Percentiles rank a stretch among this genome's conserved stretches.
phyloP scores from a whole-genome alignment of 768 basidiomycete species.

The Boletus pseudopeckii region DNA sequence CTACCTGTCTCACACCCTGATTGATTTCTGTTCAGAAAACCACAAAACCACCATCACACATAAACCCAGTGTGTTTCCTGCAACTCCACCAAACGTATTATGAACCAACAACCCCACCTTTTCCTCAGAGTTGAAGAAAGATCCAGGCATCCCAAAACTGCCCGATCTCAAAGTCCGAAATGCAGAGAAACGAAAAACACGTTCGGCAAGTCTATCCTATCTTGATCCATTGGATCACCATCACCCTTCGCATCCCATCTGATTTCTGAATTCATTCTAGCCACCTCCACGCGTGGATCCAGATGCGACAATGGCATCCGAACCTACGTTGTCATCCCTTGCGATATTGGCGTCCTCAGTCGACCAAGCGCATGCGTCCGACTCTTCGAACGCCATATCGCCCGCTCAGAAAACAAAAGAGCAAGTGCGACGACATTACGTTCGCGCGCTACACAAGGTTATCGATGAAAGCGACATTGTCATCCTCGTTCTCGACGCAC shows the following conservation, averaged over 20 bases:
- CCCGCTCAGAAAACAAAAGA: slow-evolving; percentile 54
- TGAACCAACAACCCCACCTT: not conserved
- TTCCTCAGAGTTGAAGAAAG: slow-evolving; percentile 73
- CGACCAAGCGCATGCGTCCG: not conserved
- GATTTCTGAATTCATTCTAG: slow-evolving; percentile 6
- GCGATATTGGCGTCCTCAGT: slow-evolving; percentile 46
- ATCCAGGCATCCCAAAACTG: slow-evolving; percentile 83
- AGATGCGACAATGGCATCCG: slow-evolving; percentile 67
- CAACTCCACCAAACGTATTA: not conserved
- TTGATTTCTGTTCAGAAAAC: slow-evolving; percentile 15
- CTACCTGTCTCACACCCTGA: not conserved
- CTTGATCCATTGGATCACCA: not conserved
- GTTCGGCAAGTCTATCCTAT: slow-evolving; percentile 33
- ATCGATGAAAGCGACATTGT: slow-evolving; percentile 92
- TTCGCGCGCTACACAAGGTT: slow-evolving; percentile 84
- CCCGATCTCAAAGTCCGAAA: slow-evolving; percentile 65
- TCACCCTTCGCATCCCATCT: not conserved
- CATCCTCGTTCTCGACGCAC: slow-evolving; percentile 85
- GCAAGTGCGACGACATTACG: slow-evolving; percentile 67
- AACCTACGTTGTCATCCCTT: slow-evolving; percentile 63
- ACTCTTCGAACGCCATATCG: slow-evolving; percentile 31
- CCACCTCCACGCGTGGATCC: slow-evolving; percentile 37
- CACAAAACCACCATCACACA: slow-evolving; percentile 24
- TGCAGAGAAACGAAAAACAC: slow-evolving; percentile 46
- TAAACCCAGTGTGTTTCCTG: slow-evolving; percentile 22